Evolutionary conservation across 441 rosid genomes (phyloP), one percentile per base, ranked within the genome.

Genomic region (Jatropha podagrica): DNA sequence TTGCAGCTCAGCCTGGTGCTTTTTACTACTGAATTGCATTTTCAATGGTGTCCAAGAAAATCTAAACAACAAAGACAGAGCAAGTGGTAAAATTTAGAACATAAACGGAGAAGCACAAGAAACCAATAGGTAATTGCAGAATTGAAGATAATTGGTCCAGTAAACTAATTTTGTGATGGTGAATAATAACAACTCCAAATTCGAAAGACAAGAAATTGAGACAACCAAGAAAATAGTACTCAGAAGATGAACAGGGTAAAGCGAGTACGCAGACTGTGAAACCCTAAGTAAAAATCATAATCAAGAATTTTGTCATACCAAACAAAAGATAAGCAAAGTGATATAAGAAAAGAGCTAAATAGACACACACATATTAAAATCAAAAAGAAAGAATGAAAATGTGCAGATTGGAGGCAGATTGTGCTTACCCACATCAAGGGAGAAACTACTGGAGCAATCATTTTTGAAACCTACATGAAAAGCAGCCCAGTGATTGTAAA

Each of bases 1-100:
- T 48, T 11, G 59, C 11, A 71, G 62, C 40, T 75, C 65, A 23
- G 51, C 68, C 72, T 56, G 61, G 72, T 78, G 79, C 68, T 68
- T 63, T 54, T 74, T 74, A 10, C 81, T 75, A 14, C 52, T 15
- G 62, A 74, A 61, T 42, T 81, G 81, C 70, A 40, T 15, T 65
- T 54, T 65, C 3, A 74, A 44, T 26, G 23, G 38, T 26, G 5
- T 5, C 42, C 58, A 48, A 67, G 65, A 66, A 26, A 48, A 42
- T 37, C 71, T 51, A 27, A 27, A 68, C 32, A 27, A 2, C n/a
- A 49, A 68, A 49, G 12, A 14, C 18, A 48, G 6, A 23, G 15
- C 11, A 42, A 68, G 49, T 68, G 9, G 49, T 9, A 10, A 40
- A 68, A 48, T 49, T 6, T 32, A 23, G 17, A 20, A 46, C 23